phyloP scores from a whole-genome alignment of 176 grass and related monocot genomes.

The Puccinellia tenuiflora region DNA sequence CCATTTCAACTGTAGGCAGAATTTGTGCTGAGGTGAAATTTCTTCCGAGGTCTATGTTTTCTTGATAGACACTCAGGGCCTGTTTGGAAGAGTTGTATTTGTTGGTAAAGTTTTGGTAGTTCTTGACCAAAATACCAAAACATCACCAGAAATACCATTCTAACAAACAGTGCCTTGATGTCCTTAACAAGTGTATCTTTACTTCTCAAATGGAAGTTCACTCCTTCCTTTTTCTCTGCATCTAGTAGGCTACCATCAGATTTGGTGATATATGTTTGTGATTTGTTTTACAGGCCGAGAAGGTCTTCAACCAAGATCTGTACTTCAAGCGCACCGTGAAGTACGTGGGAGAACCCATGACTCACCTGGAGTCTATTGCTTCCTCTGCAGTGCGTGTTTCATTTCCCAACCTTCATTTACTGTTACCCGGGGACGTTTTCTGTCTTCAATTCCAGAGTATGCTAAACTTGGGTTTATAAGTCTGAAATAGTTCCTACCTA shows the following conservation, averaged over 20 bases:
- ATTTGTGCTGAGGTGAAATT: conserved; percentile 90
- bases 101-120: background rate
- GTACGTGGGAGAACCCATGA: conserved; percentile 94
- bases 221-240: background rate
- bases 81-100: background rate
- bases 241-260: background rate
- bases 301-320: conserved; percentile 98
- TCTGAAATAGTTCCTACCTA: conserved; percentile 15
- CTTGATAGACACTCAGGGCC: background rate
- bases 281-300: conserved; percentile 69
- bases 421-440: background rate
- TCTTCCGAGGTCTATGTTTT: background rate
- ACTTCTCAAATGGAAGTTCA: background rate
- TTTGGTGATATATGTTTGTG: background rate
- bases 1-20: conserved; percentile 84
- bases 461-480: background rate
- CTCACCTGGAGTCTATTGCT: conserved; percentile 97
- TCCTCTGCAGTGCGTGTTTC: conserved; percentile 65
- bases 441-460: background rate
- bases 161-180: background rate
- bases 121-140: background rate
- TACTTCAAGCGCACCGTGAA: conserved; percentile 98
- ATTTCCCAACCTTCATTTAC: background rate
- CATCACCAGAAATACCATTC: background rate
- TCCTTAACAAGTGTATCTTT: background rate